Evolutionary conservation across 768 basidiomycete genomes (phyloP).

Genomic region (Dendrothele bispora): DNA sequence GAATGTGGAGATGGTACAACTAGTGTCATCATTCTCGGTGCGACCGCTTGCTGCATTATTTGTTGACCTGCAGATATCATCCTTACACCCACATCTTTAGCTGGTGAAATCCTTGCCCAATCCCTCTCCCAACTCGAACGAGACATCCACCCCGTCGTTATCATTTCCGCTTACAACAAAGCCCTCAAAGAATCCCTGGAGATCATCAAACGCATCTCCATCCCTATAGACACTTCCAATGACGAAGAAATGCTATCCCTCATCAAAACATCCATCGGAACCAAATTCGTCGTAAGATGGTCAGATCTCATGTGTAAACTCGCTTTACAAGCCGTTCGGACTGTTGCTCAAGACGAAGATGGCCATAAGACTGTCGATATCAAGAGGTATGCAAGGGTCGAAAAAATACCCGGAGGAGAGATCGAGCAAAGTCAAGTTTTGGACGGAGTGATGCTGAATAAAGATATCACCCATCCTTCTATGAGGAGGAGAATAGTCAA

Average conservation of each 20-base stretch:
- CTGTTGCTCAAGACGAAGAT: constrained; percentile 76
- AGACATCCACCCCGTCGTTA: constrained; percentile 97
- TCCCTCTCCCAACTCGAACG: constrained; percentile 92
- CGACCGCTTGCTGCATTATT: constrained; percentile 16
- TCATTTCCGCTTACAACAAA: constrained; percentile 97
- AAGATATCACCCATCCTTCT: constrained; percentile 96
- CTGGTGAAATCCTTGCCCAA: constrained; percentile 96
- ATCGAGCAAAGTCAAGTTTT: constrained; percentile 91
- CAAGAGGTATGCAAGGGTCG: constrained; percentile 96
- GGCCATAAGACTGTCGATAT: constrained; percentile 91
- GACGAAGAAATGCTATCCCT: constrained; percentile 93
- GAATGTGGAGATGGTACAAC: constrained; percentile 99
- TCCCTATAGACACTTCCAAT: constrained; percentile 83
- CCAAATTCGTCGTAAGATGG: constrained; percentile 97
- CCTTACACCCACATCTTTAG: constrained; percentile 28
- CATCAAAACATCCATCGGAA: constrained; percentile 98
- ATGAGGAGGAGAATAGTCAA: constrained; percentile 92
- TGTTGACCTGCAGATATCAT: not conserved
- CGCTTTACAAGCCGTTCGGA: constrained; percentile 89
- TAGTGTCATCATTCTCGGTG: constrained; percentile 96
- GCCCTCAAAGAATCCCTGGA: constrained; percentile 90
- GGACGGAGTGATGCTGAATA: constrained; percentile 95
- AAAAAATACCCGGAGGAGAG: constrained; percentile 97
- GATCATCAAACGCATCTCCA: constrained; percentile 84
- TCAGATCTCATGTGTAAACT: constrained; percentile 96